Conservation (phyloP, 192 early-diverging fungal genomes). For the Chytriomyces hyalinus region DNA sequence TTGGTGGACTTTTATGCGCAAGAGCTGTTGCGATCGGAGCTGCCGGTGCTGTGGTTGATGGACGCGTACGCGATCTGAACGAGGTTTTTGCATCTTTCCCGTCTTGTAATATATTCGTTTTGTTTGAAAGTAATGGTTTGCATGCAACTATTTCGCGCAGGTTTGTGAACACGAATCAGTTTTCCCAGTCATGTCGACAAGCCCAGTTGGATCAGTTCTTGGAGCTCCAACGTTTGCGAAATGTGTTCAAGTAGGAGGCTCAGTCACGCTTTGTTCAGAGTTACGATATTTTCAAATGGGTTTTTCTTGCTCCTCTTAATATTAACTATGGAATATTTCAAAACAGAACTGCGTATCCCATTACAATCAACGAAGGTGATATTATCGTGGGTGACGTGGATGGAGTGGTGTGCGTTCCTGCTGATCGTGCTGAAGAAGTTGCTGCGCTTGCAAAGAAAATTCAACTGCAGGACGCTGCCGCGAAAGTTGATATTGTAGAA, state of each 20-base stretch:
- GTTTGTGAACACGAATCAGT: slow-evolving; percentile 22
- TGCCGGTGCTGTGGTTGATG: slow-evolving; percentile 52
- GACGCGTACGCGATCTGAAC: slow-evolving; percentile 50
- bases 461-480: slow-evolving; percentile 40
- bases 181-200: slow-evolving; percentile 42
- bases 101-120: not conserved
- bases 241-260: slow-evolving; percentile 38
- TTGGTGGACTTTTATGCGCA: slow-evolving; percentile 57
- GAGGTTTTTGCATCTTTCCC: slow-evolving; percentile 37
- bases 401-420: slow-evolving; percentile 55
- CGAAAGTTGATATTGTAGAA: slow-evolving; percentile 45
- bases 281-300: not conserved
- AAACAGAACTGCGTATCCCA: slow-evolving; percentile 28
- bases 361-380: slow-evolving; percentile 43
- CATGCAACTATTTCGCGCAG: not conserved
- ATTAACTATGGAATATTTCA: not conserved
- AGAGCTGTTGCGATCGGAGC: slow-evolving; percentile 44
- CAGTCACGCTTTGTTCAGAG: slow-evolving; percentile 37
- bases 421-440: slow-evolving; percentile 28
- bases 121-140: not conserved
- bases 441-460: slow-evolving; percentile 33
- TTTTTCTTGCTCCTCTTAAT: not conserved
- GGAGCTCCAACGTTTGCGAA: slow-evolving; percentile 43
- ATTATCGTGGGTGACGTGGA: slow-evolving; percentile 57
- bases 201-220: slow-evolving; percentile 41